Evolutionary conservation across 177 flowering plant species (phyloP).

Genomic region (Vitis hybrid): DNA sequence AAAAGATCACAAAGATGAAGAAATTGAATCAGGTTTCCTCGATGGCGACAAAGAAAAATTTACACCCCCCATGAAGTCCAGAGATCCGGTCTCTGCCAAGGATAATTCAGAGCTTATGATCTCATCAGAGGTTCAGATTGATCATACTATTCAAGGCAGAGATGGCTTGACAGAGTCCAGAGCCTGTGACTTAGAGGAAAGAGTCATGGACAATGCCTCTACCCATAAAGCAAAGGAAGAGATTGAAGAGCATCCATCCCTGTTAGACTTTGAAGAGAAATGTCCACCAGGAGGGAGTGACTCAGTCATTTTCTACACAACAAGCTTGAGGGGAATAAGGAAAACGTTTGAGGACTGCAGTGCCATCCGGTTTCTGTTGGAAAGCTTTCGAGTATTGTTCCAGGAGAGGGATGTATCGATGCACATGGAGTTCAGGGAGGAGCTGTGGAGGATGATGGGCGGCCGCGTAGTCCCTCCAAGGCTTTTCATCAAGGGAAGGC

Average conservation of each 20-base stretch:
- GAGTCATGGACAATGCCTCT: constrained; percentile 23
- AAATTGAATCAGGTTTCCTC: constrained; percentile 18
- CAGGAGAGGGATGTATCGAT: constrained; percentile 78
- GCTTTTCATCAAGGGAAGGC: constrained; percentile 78
- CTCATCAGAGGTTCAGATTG: constrained; percentile 3
- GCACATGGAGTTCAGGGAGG: constrained; percentile 72
- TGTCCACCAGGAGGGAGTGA: constrained; percentile 77
- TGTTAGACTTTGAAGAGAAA: constrained; percentile 50
- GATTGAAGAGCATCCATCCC: constrained; percentile 9
- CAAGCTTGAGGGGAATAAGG: constrained; percentile 72
- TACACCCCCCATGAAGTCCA: constrained; percentile 20
- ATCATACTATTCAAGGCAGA: too few relatives aligned
- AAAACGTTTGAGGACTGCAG: constrained; percentile 78
- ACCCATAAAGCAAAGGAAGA: constrained; percentile 12
- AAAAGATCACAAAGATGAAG: constrained; percentile 43
- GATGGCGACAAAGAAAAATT: constrained; percentile 38
- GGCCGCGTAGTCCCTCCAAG: constrained; percentile 69
- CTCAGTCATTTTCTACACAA: constrained; percentile 64
- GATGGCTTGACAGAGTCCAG: too few relatives aligned
- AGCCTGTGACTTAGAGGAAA: too few relatives aligned
- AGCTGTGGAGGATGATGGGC: constrained; percentile 60
- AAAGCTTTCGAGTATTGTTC: constrained; percentile 47
- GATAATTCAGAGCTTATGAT: constrained; percentile 13
- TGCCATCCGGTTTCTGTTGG: constrained; percentile 52
- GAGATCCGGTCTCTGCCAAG: constrained; percentile 14